Evolutionary conservation across 306 rosid species (phyloP), one percentile per base, ranked within the genome.

Genomic region (Sicyos baderoa): DNA sequence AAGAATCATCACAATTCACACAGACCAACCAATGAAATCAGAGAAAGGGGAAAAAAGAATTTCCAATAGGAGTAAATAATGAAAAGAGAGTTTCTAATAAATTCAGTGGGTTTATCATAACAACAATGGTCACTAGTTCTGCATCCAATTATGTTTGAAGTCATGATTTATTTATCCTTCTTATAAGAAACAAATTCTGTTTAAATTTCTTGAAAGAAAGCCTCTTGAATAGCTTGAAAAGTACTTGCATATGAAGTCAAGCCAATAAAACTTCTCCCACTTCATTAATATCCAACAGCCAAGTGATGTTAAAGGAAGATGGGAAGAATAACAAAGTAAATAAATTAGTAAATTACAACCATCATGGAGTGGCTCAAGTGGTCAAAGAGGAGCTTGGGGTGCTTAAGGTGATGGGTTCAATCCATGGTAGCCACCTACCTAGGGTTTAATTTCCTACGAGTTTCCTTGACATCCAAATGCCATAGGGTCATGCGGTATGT

Each of bases 321-420:
- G 0, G 15, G 22, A 35, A 17, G 51, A 62, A 17, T 7, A 35
- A 35, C 21, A n/a, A 37, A 63, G 69, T 60, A 61, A n/a, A 32
- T n/a, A 61, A 35, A 57, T 13, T 23, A 73, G 52, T 48, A 59
- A 45, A 62, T 11, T 16, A 76, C 91, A n/a, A n/a, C n/a, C n/a
- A n/a, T n/a, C n/a, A n/a, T n/a, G n/a, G n/a, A n/a, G n/a, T n/a
- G n/a, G n/a, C n/a, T n/a, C n/a, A n/a, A n/a, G n/a, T n/a, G n/a
- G n/a, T n/a, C n/a, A n/a, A n/a, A n/a, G n/a, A n/a, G n/a, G n/a
- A n/a, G n/a, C n/a, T n/a, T n/a, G n/a, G n/a, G n/a, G n/a, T n/a
- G n/a, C n/a, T n/a, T n/a, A n/a, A n/a, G n/a, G n/a, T n/a, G n/a
- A n/a, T n/a, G n/a, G n/a, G n/a, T n/a, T n/a, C n/a, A n/a, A n/a